A percentile compares a stretch with the other conserved stretches of the same genome.
Conservation (phyloP, 768 basidiomycete genomes). For the Tulasnella sp. region DNA sequence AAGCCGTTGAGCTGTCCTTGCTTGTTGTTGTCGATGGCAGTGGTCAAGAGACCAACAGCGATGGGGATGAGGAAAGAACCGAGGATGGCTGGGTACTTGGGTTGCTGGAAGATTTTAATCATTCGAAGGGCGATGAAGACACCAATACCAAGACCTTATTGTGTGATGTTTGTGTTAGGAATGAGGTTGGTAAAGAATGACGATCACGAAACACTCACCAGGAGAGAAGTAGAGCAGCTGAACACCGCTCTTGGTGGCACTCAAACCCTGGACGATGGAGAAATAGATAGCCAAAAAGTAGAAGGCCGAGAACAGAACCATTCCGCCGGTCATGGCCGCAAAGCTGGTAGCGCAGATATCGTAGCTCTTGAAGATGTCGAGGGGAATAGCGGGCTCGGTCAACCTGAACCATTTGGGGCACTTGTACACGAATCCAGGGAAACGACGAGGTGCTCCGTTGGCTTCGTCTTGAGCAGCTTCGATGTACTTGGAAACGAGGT, state of each 20-base stretch:
- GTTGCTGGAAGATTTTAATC: constrained; percentile 35
- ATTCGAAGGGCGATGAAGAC: constrained; percentile 32
- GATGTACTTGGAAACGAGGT: constrained; percentile 31
- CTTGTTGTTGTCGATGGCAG: constrained; percentile 36
- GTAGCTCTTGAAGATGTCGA: constrained; percentile 38
- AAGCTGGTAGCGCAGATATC: constrained; percentile 38
- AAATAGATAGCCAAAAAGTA: constrained; percentile 50
- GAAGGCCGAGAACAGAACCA: constrained; percentile 44
- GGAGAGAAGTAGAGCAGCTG: constrained; percentile 49
- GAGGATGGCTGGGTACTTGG: constrained; percentile 37
- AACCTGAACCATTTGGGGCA: constrained; percentile 15
- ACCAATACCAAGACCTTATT: constrained; percentile 34
- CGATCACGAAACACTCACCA: constrained; percentile 33
- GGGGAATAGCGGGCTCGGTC: constrained; percentile 41
- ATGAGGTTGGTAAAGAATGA: not conserved
- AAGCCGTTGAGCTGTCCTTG: constrained; percentile 36
- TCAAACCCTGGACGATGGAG: constrained; percentile 37
- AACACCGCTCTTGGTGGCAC: constrained; percentile 37
- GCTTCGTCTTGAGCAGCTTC: not conserved
- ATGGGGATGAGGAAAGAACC: constrained; percentile 36
- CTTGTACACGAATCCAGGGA: not conserved
- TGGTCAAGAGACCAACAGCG: constrained; percentile 39
- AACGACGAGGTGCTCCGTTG: not conserved
- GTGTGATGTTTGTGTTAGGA: constrained; percentile 17
- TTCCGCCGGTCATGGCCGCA: constrained; percentile 37